Conservation (phyloP, 2,329 filamentous ascomycete species). For the Aspergillus aculeatinus region DNA sequence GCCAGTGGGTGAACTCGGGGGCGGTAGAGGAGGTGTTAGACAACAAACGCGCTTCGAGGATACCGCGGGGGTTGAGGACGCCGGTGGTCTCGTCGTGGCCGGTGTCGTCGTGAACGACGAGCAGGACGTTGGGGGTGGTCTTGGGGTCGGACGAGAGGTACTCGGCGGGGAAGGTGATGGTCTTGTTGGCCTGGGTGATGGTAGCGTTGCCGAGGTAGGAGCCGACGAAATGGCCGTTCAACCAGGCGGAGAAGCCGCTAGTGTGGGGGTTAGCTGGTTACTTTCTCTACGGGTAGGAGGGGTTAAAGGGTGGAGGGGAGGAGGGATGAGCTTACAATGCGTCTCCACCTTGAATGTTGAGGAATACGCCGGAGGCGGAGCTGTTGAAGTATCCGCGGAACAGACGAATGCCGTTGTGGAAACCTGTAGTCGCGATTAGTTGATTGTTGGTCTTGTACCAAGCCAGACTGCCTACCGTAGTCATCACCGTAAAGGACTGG, state of each 20-base stretch:
- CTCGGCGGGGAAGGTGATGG: slow-evolving; percentile 52
- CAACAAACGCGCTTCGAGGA: slow-evolving; percentile 49
- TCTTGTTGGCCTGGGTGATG: slow-evolving; percentile 26
- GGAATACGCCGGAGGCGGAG: slow-evolving; percentile 38
- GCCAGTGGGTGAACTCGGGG: slow-evolving; percentile 56
- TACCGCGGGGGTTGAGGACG: slow-evolving; percentile 32
- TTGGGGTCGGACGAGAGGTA: slow-evolving; percentile 36
- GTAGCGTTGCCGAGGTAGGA: slow-evolving; percentile 51
- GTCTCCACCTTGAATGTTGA: slow-evolving; percentile 55
- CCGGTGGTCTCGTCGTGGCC: slow-evolving; percentile 32
- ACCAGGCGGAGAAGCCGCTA: slow-evolving; percentile 57
- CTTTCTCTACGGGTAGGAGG: no score
- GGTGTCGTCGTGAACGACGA: slow-evolving; percentile 60
- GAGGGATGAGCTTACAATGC: slow-evolving; percentile 40
- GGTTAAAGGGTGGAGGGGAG: not conserved
- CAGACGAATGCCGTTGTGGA: slow-evolving; percentile 47
- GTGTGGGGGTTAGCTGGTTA: not conserved
- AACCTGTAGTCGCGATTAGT: slow-evolving; percentile 25
- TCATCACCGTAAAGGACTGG: slow-evolving; percentile 50
- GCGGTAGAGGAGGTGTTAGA: slow-evolving; percentile 37
- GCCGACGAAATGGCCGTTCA: slow-evolving; percentile 58
- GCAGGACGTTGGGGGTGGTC: slow-evolving; percentile 56
- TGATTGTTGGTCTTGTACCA: not conserved
- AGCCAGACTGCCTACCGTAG: slow-evolving; percentile 31
- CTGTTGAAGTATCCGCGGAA: slow-evolving; percentile 48